Base-by-base conservation (phyloP, 2,329 filamentous ascomycete species). In the Gyromitra esculenta region DNA sequence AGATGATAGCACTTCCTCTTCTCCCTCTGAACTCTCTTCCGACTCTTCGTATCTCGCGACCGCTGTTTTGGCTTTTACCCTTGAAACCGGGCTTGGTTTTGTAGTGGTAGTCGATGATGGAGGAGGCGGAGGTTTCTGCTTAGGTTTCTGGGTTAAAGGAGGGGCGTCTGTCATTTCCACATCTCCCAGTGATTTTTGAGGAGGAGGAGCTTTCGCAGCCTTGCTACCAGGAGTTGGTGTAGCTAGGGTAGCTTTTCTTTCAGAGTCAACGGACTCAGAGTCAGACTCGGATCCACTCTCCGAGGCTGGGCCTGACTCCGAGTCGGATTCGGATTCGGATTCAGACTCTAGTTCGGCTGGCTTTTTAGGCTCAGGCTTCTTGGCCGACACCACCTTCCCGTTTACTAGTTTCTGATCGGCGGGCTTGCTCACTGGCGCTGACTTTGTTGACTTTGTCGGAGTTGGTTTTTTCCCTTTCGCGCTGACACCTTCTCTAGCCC, bases 31-130 rank as follows among this genome's bases (percentile, higher is more conserved):
- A 15, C 39, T n/a, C 2, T 57, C 65, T 21, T 45, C 43, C 11
- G 25, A 21, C 25, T 68, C 66, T 48, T 74, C 64, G 35, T 64
- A 74, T 18, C 65, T 45, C 11, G 62, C 25, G 5, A 73, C 70
- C 1, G 62, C 60, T 41, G 62, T 60, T 66, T 73, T 73, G 31
- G 62, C 52, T 18, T 60, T 73, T 8, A 25, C 39, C 43, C 35
- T 66, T 13, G 66, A 39, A 45, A 31, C 21, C 5, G 9, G 18
- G 4, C n/a, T 66, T 48, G 21, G 11, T 31, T 73, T 72, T 5
- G 31, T 2, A 15, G 50, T 25, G 39, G 39, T 9, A 11, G 50
- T 37, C 18, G 63, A 37, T 6, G 70, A 25, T 11, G 52, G 11
- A 25, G 37, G 11, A 57, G 21, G 43, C 9, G 31, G 66, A 8